A percentile compares a stretch with the other conserved stretches of the same genome.
phyloP scores from a whole-genome alignment of 2,329 filamentous ascomycete genomes.

The Alternaria tenuissima region DNA sequence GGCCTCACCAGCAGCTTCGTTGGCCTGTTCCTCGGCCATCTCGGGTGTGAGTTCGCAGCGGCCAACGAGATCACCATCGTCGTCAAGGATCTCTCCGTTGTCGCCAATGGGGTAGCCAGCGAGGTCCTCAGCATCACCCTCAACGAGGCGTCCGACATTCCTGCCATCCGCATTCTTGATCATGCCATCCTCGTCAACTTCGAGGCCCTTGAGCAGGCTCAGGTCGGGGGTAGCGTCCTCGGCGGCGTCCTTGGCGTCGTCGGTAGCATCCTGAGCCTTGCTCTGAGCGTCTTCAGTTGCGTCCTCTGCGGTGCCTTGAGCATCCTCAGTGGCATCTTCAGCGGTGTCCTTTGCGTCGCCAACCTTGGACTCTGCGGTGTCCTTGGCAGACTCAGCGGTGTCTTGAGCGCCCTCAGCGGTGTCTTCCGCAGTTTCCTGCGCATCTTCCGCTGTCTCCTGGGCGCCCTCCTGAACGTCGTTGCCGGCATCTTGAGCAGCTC shows the following conservation, averaged over 20 bases:
- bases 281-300: conserved; percentile 43
- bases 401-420: conserved; percentile 42
- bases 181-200: conserved; percentile 63
- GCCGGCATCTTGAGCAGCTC: conserved; percentile 49
- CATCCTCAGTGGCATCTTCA: conserved; percentile 51
- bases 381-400: conserved; percentile 40
- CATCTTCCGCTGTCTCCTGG: conserved; percentile 37
- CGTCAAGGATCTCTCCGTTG: conserved; percentile 64
- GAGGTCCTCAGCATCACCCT: conserved; percentile 63
- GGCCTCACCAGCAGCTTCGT: conserved; percentile 47
- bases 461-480: conserved; percentile 48
- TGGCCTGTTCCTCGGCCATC: conserved; percentile 53
- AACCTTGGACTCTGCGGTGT: conserved; percentile 34
- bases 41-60: conserved; percentile 61
- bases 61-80: conserved; percentile 64
- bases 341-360: conserved; percentile 43
- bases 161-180: conserved; percentile 62
- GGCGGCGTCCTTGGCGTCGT: conserved; percentile 37
- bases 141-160: conserved; percentile 58
- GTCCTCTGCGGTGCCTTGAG: conserved; percentile 39
- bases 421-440: conserved; percentile 47
- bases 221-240: conserved; percentile 55
- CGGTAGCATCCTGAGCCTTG: conserved; percentile 35
- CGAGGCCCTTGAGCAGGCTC: conserved; percentile 58
- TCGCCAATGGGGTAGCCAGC: conserved; percentile 62